These are phyloP conservation scores for Ophiocordyceps sinensis DNA, from an alignment of 2,329 filamentous ascomycete genomes.

Conservation along the genomic window DNA sequence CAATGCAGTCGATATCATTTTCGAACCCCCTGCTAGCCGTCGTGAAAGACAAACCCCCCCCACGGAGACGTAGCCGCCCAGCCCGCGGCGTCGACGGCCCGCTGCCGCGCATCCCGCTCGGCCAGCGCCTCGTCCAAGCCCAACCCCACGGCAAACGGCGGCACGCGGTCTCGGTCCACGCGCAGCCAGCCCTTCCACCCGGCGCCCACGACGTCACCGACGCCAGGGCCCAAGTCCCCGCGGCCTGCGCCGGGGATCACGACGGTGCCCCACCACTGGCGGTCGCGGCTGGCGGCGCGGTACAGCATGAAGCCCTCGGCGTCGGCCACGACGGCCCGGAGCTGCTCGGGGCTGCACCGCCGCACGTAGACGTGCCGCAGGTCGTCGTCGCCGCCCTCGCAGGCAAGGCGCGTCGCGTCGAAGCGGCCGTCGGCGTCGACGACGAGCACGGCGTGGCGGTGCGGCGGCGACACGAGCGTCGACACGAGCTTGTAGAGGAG, in stretches of 20 bases:
- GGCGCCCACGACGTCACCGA: constrained; percentile 15
- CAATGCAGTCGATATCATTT: too few species aligned
- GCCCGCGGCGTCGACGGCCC: constrained; percentile 24
- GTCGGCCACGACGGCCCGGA: constrained; percentile 22
- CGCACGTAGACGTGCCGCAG: constrained; percentile 37
- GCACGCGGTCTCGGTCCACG: constrained; percentile 28
- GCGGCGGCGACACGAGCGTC: constrained; percentile 31
- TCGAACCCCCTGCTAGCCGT: too few species aligned
- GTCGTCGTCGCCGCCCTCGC: constrained; percentile 21
- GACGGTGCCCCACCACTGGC: constrained; percentile 45
- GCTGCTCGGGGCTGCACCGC: constrained; percentile 17
- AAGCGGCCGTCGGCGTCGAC: constrained; percentile 43
- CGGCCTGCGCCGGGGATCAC: constrained; percentile 26
- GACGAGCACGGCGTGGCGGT: constrained; percentile 33
- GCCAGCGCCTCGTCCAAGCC: constrained; percentile 30
- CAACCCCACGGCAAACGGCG: constrained; percentile 24
- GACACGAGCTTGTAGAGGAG: constrained; percentile 42
- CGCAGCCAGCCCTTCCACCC: constrained; percentile 36
- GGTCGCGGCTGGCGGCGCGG: constrained; percentile 23
- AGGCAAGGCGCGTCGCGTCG: constrained; percentile 32
- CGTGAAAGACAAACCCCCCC: constrained; percentile 31
- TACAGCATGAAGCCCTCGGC: constrained; percentile 37
- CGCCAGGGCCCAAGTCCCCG: constrained; percentile 7
- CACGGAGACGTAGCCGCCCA: constrained; percentile 35
- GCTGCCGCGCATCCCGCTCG: constrained; percentile 23